Evolutionary conservation across 495 filamentous ascomycete genomes (phyloP).

Genomic region (Penicillium maclennaniae): DNA sequence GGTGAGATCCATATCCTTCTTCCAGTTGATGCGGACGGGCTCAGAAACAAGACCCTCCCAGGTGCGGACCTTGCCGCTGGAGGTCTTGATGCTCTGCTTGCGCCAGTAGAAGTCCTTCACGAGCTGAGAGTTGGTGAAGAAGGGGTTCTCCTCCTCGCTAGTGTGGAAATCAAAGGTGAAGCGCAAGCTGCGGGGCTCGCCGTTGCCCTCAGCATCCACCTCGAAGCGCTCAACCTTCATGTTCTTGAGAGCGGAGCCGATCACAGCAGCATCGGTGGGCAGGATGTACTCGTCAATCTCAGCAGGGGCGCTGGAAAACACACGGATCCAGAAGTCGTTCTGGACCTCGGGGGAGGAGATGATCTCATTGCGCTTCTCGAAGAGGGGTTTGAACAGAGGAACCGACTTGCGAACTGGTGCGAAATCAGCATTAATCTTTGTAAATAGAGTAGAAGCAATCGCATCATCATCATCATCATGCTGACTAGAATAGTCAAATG

Average conservation of each 20-base stretch:
- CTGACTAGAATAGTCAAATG: neutral
- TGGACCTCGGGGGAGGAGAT: conserved; percentile 56
- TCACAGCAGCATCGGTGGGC: conserved; percentile 64
- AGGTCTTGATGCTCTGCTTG: conserved; percentile 36
- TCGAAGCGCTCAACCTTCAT: conserved; percentile 75
- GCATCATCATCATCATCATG: neutral
- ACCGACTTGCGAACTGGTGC: conserved; percentile 32
- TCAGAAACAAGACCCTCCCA: conserved; percentile 75
- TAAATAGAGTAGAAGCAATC: neutral
- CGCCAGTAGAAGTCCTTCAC: conserved; percentile 90
- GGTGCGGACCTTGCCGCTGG: conserved; percentile 48
- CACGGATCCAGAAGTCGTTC: conserved; percentile 81
- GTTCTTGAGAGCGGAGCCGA: conserved; percentile 57
- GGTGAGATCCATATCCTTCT: conserved; percentile 77
- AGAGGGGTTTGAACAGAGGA: conserved; percentile 53
- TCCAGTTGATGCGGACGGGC: conserved; percentile 86
- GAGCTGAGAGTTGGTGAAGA: conserved; percentile 68
- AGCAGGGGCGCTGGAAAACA: conserved; percentile 75
- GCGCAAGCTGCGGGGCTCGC: conserved; percentile 47
- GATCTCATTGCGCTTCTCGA: conserved; percentile 64
- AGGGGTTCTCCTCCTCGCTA: conserved; percentile 56
- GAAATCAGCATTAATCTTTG: conserved; percentile 13
- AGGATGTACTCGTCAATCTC: conserved; percentile 84
- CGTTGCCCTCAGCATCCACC: conserved; percentile 54
- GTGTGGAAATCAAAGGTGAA: conserved; percentile 44